These are phyloP conservation scores for Kockiozyma suomiensis DNA, from an alignment of 805 yeast species.

Conservation along the genomic window DNA sequence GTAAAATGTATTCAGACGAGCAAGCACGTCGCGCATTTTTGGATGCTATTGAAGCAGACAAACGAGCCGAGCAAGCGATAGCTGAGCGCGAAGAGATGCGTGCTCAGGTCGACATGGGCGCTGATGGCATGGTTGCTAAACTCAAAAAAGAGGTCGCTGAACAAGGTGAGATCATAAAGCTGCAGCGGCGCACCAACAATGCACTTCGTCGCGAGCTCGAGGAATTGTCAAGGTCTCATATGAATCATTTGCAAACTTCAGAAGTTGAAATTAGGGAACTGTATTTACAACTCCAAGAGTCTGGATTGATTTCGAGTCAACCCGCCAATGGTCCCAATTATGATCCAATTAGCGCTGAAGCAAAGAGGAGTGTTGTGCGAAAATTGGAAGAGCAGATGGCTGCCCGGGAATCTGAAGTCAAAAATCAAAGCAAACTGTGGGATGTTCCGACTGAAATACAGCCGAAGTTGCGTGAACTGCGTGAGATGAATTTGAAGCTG, in stretches of 20 bases:
- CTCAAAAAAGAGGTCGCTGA: slow-evolving; percentile 65
- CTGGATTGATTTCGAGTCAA: slow-evolving; percentile 20
- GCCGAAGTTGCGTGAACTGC: slow-evolving; percentile 67
- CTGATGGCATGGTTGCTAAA: slow-evolving; percentile 68
- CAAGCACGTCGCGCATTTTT: slow-evolving; percentile 71
- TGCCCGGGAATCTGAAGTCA: slow-evolving; percentile 45
- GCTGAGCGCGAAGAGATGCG: slow-evolving; percentile 66
- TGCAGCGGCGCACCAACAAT: slow-evolving; percentile 63
- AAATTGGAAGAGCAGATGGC: slow-evolving; percentile 33
- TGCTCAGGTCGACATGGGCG: slow-evolving; percentile 69
- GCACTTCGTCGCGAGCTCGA: slow-evolving; percentile 63
- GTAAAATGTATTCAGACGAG: slow-evolving; percentile 80
- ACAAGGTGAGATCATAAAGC: slow-evolving; percentile 58
- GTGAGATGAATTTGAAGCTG: slow-evolving; percentile 76
- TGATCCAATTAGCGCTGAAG: slow-evolving; percentile 10
- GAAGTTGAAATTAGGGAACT: slow-evolving; percentile 62
- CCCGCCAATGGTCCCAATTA: slow-evolving; percentile 6
- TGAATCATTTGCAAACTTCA: slow-evolving; percentile 45
- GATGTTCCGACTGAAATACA: slow-evolving; percentile 70
- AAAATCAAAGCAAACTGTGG: slow-evolving; percentile 47
- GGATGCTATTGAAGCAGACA: slow-evolving; percentile 57
- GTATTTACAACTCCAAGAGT: slow-evolving; percentile 60
- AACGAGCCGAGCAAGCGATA: slow-evolving; percentile 56
- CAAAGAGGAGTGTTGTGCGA: slow-evolving; percentile 18
- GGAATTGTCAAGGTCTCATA: slow-evolving; percentile 54